A percentile compares a stretch with the other conserved stretches of the same genome.
Conservation (phyloP, 2,329 filamentous ascomycete species). For the Akanthomyces dipterigenus region DNA sequence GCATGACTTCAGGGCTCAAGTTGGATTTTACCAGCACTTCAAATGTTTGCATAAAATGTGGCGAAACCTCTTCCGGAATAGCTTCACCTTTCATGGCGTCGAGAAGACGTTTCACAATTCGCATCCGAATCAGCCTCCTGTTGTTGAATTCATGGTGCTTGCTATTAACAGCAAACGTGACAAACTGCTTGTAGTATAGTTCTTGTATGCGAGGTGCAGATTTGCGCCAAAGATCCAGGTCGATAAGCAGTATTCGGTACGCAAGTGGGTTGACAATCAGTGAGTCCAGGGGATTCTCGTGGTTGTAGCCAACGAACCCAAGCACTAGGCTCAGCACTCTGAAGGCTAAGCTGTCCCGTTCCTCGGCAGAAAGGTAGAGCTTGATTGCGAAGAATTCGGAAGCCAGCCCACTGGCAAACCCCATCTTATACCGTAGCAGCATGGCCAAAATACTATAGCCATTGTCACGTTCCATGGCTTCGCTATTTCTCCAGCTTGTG, state of each 20-base stretch:
- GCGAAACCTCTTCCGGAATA: slow-evolving; percentile 64
- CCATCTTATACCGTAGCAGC: slow-evolving; percentile 77
- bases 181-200: slow-evolving; percentile 89
- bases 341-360: slow-evolving; percentile 49
- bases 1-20: slow-evolving; percentile 75
- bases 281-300: slow-evolving; percentile 71
- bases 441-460: slow-evolving; percentile 85
- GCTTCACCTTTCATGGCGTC: slow-evolving; percentile 85
- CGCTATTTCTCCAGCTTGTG: slow-evolving; percentile 93
- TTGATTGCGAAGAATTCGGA: slow-evolving; percentile 28
- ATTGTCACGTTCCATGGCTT: slow-evolving; percentile 94
- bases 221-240: slow-evolving; percentile 87
- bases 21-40: slow-evolving; percentile 73
- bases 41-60: slow-evolving; percentile 72
- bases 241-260: slow-evolving; percentile 85
- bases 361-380: slow-evolving; percentile 42
- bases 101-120: slow-evolving; percentile 86
- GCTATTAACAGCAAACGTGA: slow-evolving; percentile 80
- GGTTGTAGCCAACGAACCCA: slow-evolving; percentile 82
- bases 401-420: slow-evolving; percentile 34
- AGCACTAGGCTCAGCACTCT: slow-evolving; percentile 71
- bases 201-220: slow-evolving; percentile 71
- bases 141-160: slow-evolving; percentile 91
- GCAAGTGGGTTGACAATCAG: slow-evolving; percentile 94
- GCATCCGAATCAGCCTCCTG: slow-evolving; percentile 79